Base-by-base conservation (phyloP, 495 filamentous ascomycete species). In the Lophiostoma macrostomum region DNA sequence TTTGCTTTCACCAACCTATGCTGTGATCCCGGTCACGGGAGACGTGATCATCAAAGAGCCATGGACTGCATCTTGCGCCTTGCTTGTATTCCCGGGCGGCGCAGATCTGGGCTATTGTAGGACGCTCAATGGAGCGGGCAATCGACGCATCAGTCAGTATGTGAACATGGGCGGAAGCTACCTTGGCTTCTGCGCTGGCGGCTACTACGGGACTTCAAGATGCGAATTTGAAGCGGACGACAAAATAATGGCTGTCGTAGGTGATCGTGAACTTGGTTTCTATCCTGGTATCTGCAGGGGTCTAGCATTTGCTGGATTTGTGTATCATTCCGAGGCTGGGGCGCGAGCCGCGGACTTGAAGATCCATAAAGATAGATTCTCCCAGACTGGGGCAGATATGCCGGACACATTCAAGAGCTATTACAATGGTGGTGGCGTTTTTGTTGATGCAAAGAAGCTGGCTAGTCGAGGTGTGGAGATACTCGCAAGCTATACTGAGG, bases 401-500 rank as follows among this genome's bases (percentile, higher is more conserved):
- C 85, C 82, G 0, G 75, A 81, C 1, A 72, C 69, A 0, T 90
- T 96, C 60, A 73, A 74, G 36, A 84, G 80, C 10, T 98, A 98
- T 64, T 95, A 91, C 67, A 98, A 98, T 68, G 93, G 93, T 3
- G 93, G 93, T 2, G 91, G 94, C 8, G 83, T 94, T n/a, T 98
- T 96, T 74, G 85, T 94, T 8, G 83, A 93, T 71, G 85, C 87
- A 14, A 75, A 76, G 1, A 74, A 76, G 38, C 76, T 78, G 47
- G 72, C 73, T 28, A 77, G 82, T 32, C 67, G 74, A 56, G 84
- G 83, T 1, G 80, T 96, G 8, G 83, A 96, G 67, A 76, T 96
- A 5, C 72, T 98, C 19, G 91, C 93, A 12, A 85, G 78, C 56
- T 98, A 90, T 65, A 79, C 76, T 0, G 84, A 86, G 38, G 73